Conservation (phyloP, 768 basidiomycete genomes). For the Rossbeevera mucosa region DNA sequence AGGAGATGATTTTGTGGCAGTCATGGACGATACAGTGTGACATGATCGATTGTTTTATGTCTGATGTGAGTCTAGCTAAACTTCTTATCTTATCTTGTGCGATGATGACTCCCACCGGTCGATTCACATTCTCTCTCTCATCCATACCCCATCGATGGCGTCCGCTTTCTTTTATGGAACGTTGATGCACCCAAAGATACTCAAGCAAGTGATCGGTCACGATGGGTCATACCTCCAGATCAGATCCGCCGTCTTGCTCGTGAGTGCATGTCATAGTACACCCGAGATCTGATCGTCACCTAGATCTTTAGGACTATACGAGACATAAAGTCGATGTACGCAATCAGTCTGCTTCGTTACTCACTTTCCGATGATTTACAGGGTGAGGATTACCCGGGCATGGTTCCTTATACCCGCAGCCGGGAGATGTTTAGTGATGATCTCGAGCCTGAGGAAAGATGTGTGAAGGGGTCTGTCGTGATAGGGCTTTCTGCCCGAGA, state of each 20-base stretch:
- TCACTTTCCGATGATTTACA: conserved; percentile 24
- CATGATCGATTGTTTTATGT: too few relatives aligned
- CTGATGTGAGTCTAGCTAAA: neutral
- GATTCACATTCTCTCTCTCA: neutral
- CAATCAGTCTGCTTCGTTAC: neutral
- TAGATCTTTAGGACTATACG: conserved; percentile 57
- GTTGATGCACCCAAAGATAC: conserved; percentile 80
- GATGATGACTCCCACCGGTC: neutral
- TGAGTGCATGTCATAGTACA: conserved; percentile 33
- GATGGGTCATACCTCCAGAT: conserved; percentile 59
- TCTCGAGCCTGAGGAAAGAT: conserved; percentile 56
- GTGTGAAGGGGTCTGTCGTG: conserved; percentile 77
- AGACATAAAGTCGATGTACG: conserved; percentile 72
- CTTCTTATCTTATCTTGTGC: neutral
- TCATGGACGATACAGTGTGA: conserved; percentile 1
- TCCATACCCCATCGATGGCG: conserved; percentile 21
- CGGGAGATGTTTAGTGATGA: conserved; percentile 43
- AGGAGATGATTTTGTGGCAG: neutral
- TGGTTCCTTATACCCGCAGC: conserved; percentile 57
- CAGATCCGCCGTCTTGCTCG: conserved; percentile 70
- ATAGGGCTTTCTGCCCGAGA: conserved; percentile 63
- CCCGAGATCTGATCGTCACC: neutral
- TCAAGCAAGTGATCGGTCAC: conserved; percentile 70
- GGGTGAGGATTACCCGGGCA: conserved; percentile 78
- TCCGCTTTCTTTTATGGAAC: conserved; percentile 88